Conservation (phyloP, 805 yeast genomes). For the Ogataea ramenticola region DNA sequence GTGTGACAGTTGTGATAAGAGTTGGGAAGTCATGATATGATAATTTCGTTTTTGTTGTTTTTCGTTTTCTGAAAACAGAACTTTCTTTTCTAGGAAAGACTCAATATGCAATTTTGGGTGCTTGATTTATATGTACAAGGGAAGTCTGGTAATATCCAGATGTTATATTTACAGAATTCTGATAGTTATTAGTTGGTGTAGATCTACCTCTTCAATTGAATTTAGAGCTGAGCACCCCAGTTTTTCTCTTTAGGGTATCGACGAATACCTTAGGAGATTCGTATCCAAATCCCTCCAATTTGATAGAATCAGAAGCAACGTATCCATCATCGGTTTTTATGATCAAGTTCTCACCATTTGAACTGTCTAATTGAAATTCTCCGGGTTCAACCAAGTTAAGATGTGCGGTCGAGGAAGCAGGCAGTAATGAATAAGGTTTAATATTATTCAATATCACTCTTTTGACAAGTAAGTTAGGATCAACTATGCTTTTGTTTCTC, state of each 20-base stretch:
- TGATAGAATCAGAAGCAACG: constrained; percentile 31
- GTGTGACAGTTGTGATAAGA: too few species aligned
- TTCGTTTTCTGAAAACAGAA: too few species aligned
- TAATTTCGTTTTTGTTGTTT: too few species aligned
- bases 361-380: constrained; percentile 18
- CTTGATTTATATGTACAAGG: background rate
- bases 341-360: constrained; percentile 15
- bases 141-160: too few species aligned
- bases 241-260: constrained; percentile 36
- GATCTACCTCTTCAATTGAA: background rate
- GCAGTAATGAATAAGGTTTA: constrained; percentile 1
- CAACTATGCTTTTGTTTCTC: constrained; percentile 13
- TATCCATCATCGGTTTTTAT: constrained; percentile 39
- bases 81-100: too few species aligned
- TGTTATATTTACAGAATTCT: too few species aligned
- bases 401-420: background rate
- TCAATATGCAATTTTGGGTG: background rate
- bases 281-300: constrained; percentile 46
- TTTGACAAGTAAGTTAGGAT: constrained; percentile 6
- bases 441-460: constrained; percentile 45
- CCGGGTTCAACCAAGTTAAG: constrained; percentile 11
- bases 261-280: constrained; percentile 42
- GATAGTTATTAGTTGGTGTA: too few species aligned
- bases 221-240: constrained; percentile 24
- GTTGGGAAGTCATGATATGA: too few species aligned